Evolutionary conservation across 768 basidiomycete species (phyloP).

Genomic region (Russula griseocarnosa): DNA sequence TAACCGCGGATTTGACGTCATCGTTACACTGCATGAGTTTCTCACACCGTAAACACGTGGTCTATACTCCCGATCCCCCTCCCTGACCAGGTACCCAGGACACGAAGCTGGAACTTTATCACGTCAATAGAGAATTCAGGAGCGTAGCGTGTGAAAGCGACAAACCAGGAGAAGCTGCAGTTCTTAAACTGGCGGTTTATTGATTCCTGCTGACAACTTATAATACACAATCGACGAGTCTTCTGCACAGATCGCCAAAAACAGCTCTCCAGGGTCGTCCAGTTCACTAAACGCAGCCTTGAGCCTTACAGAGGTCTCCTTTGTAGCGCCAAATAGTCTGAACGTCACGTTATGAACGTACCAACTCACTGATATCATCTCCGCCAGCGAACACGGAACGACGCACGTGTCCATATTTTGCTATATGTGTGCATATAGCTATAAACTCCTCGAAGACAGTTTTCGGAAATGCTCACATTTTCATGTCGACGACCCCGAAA

Average conservation of each 20-base stretch:
- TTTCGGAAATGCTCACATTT: constrained; percentile 9
- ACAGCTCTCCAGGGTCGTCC: constrained; percentile 13
- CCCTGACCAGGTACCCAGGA: not conserved
- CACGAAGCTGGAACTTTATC: not conserved
- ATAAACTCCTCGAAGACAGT: not conserved
- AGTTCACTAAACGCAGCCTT: constrained; percentile 17
- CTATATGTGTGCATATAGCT: not conserved
- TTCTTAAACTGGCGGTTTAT: constrained; percentile 9
- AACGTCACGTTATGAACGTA: constrained; percentile 9
- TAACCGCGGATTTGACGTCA: not conserved
- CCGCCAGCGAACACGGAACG: constrained; percentile 16
- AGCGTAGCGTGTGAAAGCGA: not conserved
- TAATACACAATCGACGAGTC: constrained; percentile 29
- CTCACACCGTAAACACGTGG: too few species aligned
- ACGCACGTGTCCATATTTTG: constrained; percentile 2
- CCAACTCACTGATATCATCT: constrained; percentile 23
- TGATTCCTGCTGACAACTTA: constrained; percentile 18
- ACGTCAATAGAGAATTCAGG: too few species aligned
- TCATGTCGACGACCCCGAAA: constrained; percentile 23
- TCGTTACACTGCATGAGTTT: not conserved
- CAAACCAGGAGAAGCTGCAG: not conserved
- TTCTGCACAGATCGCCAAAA: constrained; percentile 23
- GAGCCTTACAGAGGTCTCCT: constrained; percentile 2
- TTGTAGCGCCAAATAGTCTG: not conserved
- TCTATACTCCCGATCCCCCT: not conserved